Evolutionary conservation across 2,329 filamentous ascomycete species (phyloP).

Genomic region (Cercospora sp.): DNA sequence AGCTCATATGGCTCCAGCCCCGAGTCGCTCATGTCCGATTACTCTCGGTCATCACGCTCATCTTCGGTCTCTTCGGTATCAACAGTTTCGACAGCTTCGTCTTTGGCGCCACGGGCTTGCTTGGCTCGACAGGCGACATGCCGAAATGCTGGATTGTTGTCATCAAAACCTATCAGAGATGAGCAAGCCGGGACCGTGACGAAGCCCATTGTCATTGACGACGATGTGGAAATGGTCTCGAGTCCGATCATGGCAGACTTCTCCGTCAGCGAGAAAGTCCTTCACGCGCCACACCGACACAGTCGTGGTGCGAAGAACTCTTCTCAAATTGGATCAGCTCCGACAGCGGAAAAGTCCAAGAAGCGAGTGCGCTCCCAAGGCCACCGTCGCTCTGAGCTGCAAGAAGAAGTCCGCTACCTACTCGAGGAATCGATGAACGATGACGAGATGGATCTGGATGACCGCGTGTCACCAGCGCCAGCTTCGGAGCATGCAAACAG

Average conservation of each 20-base stretch:
- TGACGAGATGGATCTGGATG: constrained; percentile 32
- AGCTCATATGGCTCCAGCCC: constrained; percentile 57
- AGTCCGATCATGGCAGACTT: constrained; percentile 38
- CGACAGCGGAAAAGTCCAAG: constrained; percentile 29
- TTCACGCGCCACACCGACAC: constrained; percentile 38
- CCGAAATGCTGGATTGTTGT: constrained; percentile 50
- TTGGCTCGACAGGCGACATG: constrained; percentile 56
- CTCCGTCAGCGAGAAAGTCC: constrained; percentile 36
- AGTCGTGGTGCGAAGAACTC: constrained; percentile 33
- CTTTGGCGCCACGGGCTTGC: constrained; percentile 55
- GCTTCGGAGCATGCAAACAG: constrained; percentile 30
- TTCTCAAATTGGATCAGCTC: constrained; percentile 19
- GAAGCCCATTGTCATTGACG: constrained; percentile 37
- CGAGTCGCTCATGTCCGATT: constrained; percentile 65
- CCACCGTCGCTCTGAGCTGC: constrained; percentile 37
- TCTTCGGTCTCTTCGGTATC: constrained; percentile 58
- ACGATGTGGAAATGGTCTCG: constrained; percentile 35
- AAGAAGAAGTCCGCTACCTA: constrained; percentile 40
- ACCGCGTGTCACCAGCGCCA: constrained; percentile 33
- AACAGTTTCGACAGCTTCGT: constrained; percentile 44
- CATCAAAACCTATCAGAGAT: constrained; percentile 30
- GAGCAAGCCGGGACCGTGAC: constrained; percentile 30
- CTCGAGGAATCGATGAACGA: constrained; percentile 35
- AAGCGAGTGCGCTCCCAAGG: constrained; percentile 39
- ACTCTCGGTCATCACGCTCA: constrained; percentile 56